These are phyloP conservation scores for Lasiodiplodia gonubiensis DNA, from an alignment of 2,329 filamentous ascomycete species.

Conservation along the genomic window DNA sequence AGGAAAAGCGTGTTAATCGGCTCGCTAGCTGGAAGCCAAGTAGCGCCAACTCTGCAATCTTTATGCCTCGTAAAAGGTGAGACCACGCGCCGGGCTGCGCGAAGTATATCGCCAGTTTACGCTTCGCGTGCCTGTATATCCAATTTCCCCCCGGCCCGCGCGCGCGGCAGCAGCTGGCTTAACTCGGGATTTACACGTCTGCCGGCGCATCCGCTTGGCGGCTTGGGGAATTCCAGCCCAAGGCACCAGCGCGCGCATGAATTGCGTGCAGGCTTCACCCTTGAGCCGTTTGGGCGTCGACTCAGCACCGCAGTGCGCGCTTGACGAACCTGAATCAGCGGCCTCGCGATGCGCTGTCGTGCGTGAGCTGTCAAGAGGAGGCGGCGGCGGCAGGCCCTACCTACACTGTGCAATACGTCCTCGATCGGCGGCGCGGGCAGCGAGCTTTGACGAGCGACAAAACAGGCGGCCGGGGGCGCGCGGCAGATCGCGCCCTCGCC, in stretches of 20 bases:
- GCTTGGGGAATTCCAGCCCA: constrained; percentile 26
- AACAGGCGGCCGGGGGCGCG: background rate
- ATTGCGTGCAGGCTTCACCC: constrained; percentile 21
- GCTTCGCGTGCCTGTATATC: constrained; percentile 23
- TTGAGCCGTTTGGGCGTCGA: constrained; percentile 24
- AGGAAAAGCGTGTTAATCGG: constrained; percentile 15
- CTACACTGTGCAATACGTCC: constrained; percentile 1
- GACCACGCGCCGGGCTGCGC: constrained; percentile 13
- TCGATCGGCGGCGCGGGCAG: constrained; percentile 1
- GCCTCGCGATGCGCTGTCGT: constrained; percentile 23
- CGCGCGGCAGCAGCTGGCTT: constrained; percentile 16
- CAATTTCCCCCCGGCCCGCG: constrained; percentile 24
- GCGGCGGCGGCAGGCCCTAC: constrained; percentile 15
- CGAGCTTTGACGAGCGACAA: background rate
- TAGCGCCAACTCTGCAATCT: constrained; percentile 23
- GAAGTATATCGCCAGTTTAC: constrained; percentile 26
- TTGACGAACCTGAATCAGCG: constrained; percentile 28
- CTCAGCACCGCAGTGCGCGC: constrained; percentile 15
- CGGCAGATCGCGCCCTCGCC: constrained; percentile 17
- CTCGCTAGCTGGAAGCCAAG: constrained; percentile 1
- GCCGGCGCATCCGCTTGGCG: constrained; percentile 27
- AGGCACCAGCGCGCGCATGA: constrained; percentile 21
- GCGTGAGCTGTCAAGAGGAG: constrained; percentile 16
- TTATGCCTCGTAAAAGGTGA: constrained; percentile 22
- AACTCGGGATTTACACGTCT: constrained; percentile 22